phyloP scores from a whole-genome alignment of 2,329 filamentous ascomycete genomes.

The Botrytis paeoniae region DNA sequence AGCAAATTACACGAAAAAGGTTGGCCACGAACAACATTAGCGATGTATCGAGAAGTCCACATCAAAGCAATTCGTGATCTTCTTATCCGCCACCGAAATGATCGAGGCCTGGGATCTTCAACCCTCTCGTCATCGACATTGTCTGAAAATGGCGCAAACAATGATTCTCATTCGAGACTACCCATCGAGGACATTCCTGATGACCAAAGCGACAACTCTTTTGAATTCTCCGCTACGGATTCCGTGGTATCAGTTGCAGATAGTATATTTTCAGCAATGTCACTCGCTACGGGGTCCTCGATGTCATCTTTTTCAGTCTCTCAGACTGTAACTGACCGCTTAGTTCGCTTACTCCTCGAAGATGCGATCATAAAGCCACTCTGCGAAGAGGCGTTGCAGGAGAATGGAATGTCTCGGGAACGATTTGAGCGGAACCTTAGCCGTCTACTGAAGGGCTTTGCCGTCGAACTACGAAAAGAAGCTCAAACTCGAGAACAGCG shows the following conservation, averaged over 20 bases:
- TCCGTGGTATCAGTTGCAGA: slow-evolving; percentile 20
- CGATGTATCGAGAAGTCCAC: background rate
- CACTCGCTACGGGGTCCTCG: slow-evolving; percentile 17
- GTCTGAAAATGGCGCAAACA: background rate
- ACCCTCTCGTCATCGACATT: background rate
- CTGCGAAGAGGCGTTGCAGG: slow-evolving; percentile 15
- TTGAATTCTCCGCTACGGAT: background rate
- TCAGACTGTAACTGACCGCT: slow-evolving; percentile 18
- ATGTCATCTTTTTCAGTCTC: slow-evolving; percentile 20
- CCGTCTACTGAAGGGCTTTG: slow-evolving; percentile 21
- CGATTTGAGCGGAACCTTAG: slow-evolving; percentile 24
- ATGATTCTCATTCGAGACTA: background rate
- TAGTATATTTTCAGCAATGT: slow-evolving; percentile 21
- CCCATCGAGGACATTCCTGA: background rate
- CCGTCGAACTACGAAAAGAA: slow-evolving; percentile 19
- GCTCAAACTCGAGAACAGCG: slow-evolving; percentile 17
- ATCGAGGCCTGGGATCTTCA: background rate
- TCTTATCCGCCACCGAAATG: background rate
- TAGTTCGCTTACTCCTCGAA: slow-evolving; percentile 21
- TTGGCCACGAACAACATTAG: background rate
- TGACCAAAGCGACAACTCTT: background rate
- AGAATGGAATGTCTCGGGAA: slow-evolving; percentile 1
- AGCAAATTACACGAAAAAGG: background rate
- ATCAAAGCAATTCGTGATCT: background rate
- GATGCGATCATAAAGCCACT: slow-evolving; percentile 15